These are phyloP conservation scores for Fusarium guadeloupense DNA, from an alignment of 2,329 filamentous ascomycete genomes.

Conservation along the genomic window DNA sequence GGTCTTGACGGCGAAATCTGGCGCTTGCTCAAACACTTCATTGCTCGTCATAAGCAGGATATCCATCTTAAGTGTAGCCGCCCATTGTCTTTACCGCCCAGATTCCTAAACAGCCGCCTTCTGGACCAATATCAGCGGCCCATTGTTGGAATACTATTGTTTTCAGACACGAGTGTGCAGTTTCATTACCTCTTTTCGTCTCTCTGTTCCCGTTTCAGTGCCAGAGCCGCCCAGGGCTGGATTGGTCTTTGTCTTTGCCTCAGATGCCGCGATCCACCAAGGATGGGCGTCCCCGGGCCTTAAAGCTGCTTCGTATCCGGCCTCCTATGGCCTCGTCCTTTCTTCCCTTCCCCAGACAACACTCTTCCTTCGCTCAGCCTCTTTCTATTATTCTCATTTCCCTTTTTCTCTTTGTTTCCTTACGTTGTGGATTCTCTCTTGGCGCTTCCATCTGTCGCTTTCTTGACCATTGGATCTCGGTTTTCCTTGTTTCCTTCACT, in stretches of 20 bases:
- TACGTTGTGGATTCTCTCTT: constrained; percentile 44
- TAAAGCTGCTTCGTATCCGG: constrained; percentile 48
- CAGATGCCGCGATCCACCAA: constrained; percentile 36
- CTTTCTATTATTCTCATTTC: constrained; percentile 26
- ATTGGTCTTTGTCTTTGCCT: constrained; percentile 41
- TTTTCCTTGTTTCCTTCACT: constrained; percentile 20
- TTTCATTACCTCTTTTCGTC: constrained; percentile 58
- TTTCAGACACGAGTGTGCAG: constrained; percentile 60
- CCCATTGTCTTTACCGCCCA: constrained; percentile 42
- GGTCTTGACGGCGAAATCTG: constrained; percentile 12
- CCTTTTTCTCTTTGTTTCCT: constrained; percentile 39
- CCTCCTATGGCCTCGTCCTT: constrained; percentile 38
- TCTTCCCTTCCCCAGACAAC: constrained; percentile 41
- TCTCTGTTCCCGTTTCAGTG: constrained; percentile 45
- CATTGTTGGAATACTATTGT: constrained; percentile 51
- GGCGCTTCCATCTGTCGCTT: constrained; percentile 39
- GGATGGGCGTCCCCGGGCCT: constrained; percentile 33
- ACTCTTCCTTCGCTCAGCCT: constrained; percentile 33
- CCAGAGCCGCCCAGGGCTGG: constrained; percentile 42
- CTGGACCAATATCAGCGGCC: constrained; percentile 62
- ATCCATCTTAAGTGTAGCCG: constrained; percentile 33
- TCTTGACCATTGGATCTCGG: constrained; percentile 35
- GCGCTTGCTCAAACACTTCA: constrained; percentile 42
- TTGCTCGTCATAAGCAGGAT: constrained; percentile 3
- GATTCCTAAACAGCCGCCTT: constrained; percentile 56